These are phyloP conservation scores for Allium sativum DNA, from an alignment of 106 monocot genomes.

Conservation along the genomic window DNA sequence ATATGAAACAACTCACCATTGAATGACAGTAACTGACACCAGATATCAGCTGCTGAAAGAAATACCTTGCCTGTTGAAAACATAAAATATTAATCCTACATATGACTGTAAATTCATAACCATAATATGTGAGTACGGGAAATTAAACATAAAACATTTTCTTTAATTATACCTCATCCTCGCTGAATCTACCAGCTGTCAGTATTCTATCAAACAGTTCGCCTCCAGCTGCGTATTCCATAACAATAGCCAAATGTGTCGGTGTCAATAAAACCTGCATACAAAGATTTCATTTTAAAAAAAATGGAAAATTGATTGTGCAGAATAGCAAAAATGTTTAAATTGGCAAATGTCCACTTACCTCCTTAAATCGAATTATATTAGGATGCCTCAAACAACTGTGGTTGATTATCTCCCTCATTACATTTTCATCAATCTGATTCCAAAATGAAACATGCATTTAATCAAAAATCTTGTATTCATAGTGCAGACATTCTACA, in stretches of 20 bases:
- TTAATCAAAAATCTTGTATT: too few species aligned
- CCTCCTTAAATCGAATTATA: slow-evolving; percentile 24
- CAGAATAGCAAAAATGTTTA: too few species aligned
- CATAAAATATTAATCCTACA: too few species aligned
- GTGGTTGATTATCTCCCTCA: slow-evolving; percentile 24
- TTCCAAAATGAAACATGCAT: background rate
- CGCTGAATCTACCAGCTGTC: slow-evolving; percentile 71
- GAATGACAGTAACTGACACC: slow-evolving; percentile 41
- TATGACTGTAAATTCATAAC: too few species aligned
- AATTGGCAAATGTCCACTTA: background rate
- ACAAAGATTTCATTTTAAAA: background rate
- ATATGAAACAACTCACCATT: slow-evolving; percentile 30
- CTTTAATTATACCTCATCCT: slow-evolving; percentile 54
- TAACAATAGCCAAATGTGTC: slow-evolving; percentile 79
- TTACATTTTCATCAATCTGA: slow-evolving; percentile 25
- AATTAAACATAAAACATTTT: too few species aligned
- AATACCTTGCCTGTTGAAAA: slow-evolving; percentile 55
- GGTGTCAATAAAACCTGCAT: slow-evolving; percentile 67
- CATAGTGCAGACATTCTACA: too few species aligned
- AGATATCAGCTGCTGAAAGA: slow-evolving; percentile 13
- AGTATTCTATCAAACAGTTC: slow-evolving; percentile 86
- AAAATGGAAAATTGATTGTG: too few species aligned
- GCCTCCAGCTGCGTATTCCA: slow-evolving; percentile 88
- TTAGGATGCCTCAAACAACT: slow-evolving; percentile 23
- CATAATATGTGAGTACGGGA: too few species aligned